A percentile compares a stretch with the other conserved stretches of the same genome.
Evolutionary conservation across 1,284 basidiomycete genomes (phyloP).

Genomic region (Mycosarcoma mackinlayi): DNA sequence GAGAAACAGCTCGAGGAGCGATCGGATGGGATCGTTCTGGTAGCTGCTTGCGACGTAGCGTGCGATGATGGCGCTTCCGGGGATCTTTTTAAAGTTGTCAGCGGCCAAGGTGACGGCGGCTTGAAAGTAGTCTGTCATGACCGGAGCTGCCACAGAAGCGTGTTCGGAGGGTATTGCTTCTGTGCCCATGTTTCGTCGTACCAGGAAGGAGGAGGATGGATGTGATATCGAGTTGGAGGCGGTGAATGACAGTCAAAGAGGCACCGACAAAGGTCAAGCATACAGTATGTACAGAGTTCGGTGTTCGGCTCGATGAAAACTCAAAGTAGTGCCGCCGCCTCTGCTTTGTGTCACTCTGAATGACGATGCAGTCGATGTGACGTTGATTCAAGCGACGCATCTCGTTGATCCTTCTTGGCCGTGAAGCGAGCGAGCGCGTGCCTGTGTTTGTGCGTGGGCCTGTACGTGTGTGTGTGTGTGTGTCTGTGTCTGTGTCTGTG

Average conservation of each 20-base stretch:
- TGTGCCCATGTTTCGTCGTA: conserved; percentile 7
- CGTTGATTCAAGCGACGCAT: too few relatives aligned
- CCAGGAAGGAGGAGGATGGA: neutral
- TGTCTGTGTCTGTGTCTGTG: too few relatives aligned
- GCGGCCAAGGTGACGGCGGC: conserved; percentile 14
- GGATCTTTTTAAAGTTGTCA: conserved; percentile 71
- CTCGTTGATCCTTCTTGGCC: neutral
- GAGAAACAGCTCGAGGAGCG: conserved; percentile 88
- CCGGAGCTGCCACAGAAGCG: conserved; percentile 20
- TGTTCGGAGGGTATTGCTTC: conserved; percentile 26
- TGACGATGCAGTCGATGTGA: too few relatives aligned
- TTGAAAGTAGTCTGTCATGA: conserved; percentile 38
- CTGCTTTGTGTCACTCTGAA: too few relatives aligned
- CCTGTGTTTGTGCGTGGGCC: conserved; percentile 1
- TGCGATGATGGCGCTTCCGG: conserved; percentile 87
- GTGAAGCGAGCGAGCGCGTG: conserved; percentile 1
- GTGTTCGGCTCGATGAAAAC: conserved; percentile 7
- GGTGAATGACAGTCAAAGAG: neutral
- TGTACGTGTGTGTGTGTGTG: neutral
- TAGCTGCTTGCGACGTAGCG: conserved; percentile 85
- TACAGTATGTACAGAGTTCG: neutral
- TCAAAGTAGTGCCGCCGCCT: too few relatives aligned
- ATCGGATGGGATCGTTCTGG: conserved; percentile 85
- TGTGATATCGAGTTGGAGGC: too few relatives aligned
- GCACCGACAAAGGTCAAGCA: neutral